Conservation (phyloP, 2,329 filamentous ascomycete genomes). For the Leptosphaerulina australis region DNA sequence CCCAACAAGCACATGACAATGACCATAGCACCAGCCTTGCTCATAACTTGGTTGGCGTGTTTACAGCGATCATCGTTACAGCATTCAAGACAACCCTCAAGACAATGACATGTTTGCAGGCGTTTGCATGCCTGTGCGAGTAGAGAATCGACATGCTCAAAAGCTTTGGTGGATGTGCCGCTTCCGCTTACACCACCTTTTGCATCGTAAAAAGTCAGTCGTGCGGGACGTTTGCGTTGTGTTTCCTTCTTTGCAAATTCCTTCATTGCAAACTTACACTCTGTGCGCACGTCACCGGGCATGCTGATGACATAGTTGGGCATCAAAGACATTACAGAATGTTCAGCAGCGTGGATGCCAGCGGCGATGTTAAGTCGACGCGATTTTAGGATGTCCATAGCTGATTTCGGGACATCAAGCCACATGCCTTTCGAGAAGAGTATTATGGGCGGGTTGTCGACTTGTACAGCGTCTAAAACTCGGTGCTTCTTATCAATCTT, state of each 20-base stretch:
- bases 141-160: constrained; percentile 85
- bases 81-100: constrained; percentile 86
- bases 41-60: constrained; percentile 89
- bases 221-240: constrained; percentile 78
- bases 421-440: constrained; percentile 89
- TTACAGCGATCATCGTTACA: constrained; percentile 84
- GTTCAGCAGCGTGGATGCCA: constrained; percentile 92
- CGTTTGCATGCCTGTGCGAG: constrained; percentile 76
- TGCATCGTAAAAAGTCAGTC: constrained; percentile 92
- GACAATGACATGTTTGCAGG: constrained; percentile 76
- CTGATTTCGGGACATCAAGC: constrained; percentile 83
- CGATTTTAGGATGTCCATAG: constrained; percentile 77
- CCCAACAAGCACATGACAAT: constrained; percentile 78
- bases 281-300: constrained; percentile 89
- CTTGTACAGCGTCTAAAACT: constrained; percentile 88
- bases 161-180: constrained; percentile 89
- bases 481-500: constrained; percentile 87
- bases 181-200: constrained; percentile 84
- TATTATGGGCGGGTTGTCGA: constrained; percentile 91
- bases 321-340: constrained; percentile 84
- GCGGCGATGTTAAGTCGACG: constrained; percentile 80
- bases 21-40: constrained; percentile 84
- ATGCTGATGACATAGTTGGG: constrained; percentile 89
- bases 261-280: constrained; percentile 88
- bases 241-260: constrained; percentile 78